Evolutionary conservation across 1,139 yeast genomes (phyloP).

Genomic region (Groenewaldozyma auringiensis): DNA sequence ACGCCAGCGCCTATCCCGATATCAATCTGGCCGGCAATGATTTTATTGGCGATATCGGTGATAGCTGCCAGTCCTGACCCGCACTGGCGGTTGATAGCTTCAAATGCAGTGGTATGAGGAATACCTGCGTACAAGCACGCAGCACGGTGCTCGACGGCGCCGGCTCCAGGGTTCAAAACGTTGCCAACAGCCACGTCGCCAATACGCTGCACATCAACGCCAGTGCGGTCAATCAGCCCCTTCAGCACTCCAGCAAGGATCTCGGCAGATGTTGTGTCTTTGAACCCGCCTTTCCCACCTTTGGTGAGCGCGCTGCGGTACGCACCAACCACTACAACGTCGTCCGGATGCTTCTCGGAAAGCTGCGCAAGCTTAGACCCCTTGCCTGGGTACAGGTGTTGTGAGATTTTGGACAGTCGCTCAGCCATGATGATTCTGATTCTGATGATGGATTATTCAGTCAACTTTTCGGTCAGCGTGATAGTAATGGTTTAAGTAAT

Average conservation of each 20-base stretch:
- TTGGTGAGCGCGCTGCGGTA: conserved; percentile 84
- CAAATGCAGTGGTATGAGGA: conserved; percentile 63
- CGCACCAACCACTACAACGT: conserved; percentile 80
- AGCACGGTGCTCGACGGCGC: conserved; percentile 84
- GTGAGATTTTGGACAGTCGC: conserved; percentile 27
- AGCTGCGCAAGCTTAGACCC: conserved; percentile 31
- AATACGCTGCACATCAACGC: conserved; percentile 56
- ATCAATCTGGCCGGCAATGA: conserved; percentile 77
- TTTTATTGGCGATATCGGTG: conserved; percentile 83
- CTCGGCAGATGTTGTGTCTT: conserved; percentile 70
- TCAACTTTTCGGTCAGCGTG: no score
- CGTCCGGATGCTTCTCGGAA: conserved; percentile 64
- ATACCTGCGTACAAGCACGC: conserved; percentile 70
- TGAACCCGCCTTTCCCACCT: conserved; percentile 77
- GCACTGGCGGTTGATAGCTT: conserved; percentile 87
- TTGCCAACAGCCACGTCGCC: conserved; percentile 86
- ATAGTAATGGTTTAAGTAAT: no score
- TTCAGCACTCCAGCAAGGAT: conserved; percentile 55
- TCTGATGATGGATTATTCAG: no score
- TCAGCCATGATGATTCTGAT: no score
- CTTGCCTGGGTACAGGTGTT: conserved; percentile 27
- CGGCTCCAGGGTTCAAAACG: conserved; percentile 84
- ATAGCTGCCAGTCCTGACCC: conserved; percentile 90
- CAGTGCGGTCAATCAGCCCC: conserved; percentile 50
- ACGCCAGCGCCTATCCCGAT: conserved; percentile 90